A percentile compares a stretch with the other conserved stretches of the same genome.
Evolutionary conservation across 225 moss, liverwort and hornwort genomes (phyloP).

Genomic region (Bryoerythrophyllum caledonicum): DNA sequence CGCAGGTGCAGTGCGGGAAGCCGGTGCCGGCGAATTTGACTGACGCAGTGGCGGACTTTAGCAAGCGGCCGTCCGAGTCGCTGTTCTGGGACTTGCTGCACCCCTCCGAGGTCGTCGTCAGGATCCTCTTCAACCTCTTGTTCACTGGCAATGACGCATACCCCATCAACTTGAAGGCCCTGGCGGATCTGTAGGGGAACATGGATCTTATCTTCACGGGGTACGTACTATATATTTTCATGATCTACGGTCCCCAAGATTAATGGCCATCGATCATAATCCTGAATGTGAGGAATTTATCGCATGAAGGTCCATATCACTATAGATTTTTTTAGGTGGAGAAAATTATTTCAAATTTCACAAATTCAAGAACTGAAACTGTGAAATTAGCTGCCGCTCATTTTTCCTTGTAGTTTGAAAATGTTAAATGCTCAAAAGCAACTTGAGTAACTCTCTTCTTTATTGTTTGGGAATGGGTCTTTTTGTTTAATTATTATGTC

Average conservation of each 20-base stretch:
- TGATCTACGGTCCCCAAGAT: too few species aligned
- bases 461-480: too few species aligned
- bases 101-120: constrained; percentile 28
- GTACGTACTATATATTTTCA: too few species aligned
- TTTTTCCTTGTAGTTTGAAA: too few species aligned
- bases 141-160: constrained; percentile 32
- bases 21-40: constrained; percentile 24
- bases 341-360: not conserved
- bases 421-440: too few species aligned
- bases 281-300: too few species aligned
- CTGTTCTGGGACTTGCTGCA: constrained; percentile 44
- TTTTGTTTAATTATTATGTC: too few species aligned
- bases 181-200: constrained; percentile 26
- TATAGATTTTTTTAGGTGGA: not conserved
- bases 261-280: too few species aligned
- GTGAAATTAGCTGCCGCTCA: not conserved
- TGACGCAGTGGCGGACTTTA: constrained; percentile 16
- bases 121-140: constrained; percentile 16
- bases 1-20: constrained; percentile 45
- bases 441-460: too few species aligned
- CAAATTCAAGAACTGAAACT: not conserved
- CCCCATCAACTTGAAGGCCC: constrained; percentile 39
- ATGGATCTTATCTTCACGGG: not conserved
- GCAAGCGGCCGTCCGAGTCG: constrained; percentile 30
- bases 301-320: too few species aligned